phyloP scores from a whole-genome alignment of 331 rosid genomes.

The Erythrophleum ivorense region DNA sequence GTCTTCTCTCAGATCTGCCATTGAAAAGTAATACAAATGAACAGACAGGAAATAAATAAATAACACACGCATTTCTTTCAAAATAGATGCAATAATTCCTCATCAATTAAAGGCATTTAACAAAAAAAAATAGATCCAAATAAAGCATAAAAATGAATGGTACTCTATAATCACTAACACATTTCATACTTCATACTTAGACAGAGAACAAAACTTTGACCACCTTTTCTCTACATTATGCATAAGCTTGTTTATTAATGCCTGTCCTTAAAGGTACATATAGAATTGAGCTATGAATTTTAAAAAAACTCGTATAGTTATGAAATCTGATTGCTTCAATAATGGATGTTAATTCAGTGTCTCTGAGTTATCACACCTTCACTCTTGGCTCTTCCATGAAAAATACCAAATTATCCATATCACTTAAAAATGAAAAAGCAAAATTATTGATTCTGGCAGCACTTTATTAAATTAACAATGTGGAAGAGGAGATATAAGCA shows the following conservation, averaged over 20 bases:
- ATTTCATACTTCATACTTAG: not conserved
- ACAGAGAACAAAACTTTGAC: not conserved
- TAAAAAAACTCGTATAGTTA: too few relatives aligned
- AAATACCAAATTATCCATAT: not conserved
- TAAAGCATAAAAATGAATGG: too few relatives aligned
- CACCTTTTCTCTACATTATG: not conserved
- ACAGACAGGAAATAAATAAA: not conserved
- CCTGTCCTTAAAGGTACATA: too few relatives aligned
- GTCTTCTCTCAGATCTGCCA: conserved; percentile 59
- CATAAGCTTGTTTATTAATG: not conserved
- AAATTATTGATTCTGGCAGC: not conserved
- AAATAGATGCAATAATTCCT: too few relatives aligned
- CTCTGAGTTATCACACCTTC: not conserved
- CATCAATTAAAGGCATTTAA: too few relatives aligned
- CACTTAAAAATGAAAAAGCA: not conserved
- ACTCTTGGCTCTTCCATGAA: not conserved
- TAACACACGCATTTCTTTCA: too few relatives aligned
- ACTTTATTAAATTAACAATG: not conserved
- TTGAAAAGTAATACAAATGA: not conserved
- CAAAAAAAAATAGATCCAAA: too few relatives aligned
- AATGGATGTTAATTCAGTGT: not conserved
- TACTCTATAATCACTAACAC: too few relatives aligned
- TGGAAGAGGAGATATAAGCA: conserved; percentile 5
- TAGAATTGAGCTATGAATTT: too few relatives aligned
- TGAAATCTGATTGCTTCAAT: not conserved